Base-by-base conservation (phyloP, 1,139 yeast species). In the Entelexis paramagnoliae region DNA sequence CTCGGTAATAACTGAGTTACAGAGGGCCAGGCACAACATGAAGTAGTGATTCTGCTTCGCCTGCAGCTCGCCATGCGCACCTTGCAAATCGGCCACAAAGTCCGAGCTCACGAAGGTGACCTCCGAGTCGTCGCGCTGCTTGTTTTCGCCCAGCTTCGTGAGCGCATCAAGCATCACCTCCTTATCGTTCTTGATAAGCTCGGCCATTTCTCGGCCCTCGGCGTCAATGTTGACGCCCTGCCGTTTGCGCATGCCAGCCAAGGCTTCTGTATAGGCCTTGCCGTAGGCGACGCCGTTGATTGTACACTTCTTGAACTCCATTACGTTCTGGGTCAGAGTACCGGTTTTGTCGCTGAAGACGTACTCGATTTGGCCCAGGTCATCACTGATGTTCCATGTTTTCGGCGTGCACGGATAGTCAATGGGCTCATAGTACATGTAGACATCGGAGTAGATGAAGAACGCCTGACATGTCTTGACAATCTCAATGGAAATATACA, bases 291-390 rank as follows among this genome's bases (percentile, higher is more conserved):
- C 77, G 41, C 98, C 97, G 62, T 80, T 80, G 55, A 91, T 83
- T 2, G 96, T 80, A 66, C 95, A 85, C 66, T 91, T 91, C 62
- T 87, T 87, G 69, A 89, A 89, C 67, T 89, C 96, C 98, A 91
- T 91, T 40, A 91, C 83, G 63, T 91, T 91, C 66, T 97, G 72
- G 0, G 98, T 91, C 57, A 91, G 73, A 0, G 98, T 91, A 36
- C 98, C 98, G 0, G 98, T 91, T 66, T 91, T 91, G 66, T 91
- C 98, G 66, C 95, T 85, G 69, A 91, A 91, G 28, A 91, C 84
- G 64, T 88, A 89, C 64, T 89, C 94, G 60, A 91, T 84, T 68
- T 91, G 98, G 32, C 98, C 98, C 63, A 91, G 74, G 67, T 91
- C 98, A 70, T 91, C 98, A 13, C 96, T 87, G 51, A 91, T 89